Conservation (phyloP, 2,329 filamentous ascomycete genomes). For the Curvularia hawaiiensis region DNA sequence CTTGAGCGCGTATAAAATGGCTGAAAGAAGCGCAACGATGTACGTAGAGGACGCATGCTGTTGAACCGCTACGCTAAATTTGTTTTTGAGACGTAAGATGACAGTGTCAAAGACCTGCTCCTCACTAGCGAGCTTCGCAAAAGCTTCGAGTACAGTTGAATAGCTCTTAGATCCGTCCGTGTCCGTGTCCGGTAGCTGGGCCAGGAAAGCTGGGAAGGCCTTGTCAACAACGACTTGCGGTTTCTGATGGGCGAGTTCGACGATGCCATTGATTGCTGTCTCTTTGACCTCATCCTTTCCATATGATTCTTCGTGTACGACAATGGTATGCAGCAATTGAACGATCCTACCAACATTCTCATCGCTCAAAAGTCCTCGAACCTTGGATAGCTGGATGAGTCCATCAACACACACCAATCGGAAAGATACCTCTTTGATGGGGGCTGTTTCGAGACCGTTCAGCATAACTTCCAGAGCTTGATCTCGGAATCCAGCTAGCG, state of each 20-base stretch:
- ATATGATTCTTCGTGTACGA: conserved; percentile 63
- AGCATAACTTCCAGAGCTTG: conserved; percentile 51
- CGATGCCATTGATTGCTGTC: conserved; percentile 62
- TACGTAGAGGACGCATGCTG: conserved; percentile 59
- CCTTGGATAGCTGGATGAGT: conserved; percentile 50
- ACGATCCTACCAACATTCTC: conserved; percentile 57
- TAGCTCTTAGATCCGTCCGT: conserved; percentile 55
- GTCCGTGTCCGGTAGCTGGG: conserved; percentile 64
- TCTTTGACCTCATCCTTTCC: conserved; percentile 63
- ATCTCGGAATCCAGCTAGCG: conserved; percentile 47
- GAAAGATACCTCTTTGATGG: conserved; percentile 57
- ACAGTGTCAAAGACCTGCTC: conserved; percentile 68
- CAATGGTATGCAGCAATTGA: conserved; percentile 64
- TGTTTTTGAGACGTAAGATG: conserved; percentile 66
- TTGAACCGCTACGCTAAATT: conserved; percentile 62
- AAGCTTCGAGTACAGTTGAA: conserved; percentile 63
- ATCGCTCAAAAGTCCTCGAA: conserved; percentile 49
- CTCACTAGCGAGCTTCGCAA: conserved; percentile 68
- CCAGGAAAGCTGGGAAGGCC: conserved; percentile 69
- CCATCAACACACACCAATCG: conserved; percentile 53
- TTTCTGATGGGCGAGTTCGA: conserved; percentile 66
- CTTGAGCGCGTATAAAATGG: conserved; percentile 65
- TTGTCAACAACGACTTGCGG: conserved; percentile 67
- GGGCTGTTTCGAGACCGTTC: conserved; percentile 51
- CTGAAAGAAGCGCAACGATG: conserved; percentile 64